These are phyloP conservation scores for Candida awuae DNA, from an alignment of 805 yeast genomes.

Conservation along the genomic window DNA sequence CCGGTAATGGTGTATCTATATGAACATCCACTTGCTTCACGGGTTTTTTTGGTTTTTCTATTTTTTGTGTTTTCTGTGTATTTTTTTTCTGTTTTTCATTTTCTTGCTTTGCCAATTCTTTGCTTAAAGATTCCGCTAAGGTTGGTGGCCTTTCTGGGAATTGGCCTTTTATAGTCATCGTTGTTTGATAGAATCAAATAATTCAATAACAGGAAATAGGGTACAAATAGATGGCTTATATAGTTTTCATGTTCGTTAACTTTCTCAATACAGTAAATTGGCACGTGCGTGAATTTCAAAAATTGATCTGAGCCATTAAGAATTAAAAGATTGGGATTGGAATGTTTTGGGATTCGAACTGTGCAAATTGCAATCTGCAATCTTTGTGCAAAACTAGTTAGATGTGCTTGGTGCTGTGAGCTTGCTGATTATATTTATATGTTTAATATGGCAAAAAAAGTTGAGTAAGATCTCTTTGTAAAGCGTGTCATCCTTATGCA, in stretches of 20 bases:
- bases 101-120: constrained; percentile 6
- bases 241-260: too few species aligned
- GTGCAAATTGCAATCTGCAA: too few species aligned
- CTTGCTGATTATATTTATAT: too few species aligned
- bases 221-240: too few species aligned
- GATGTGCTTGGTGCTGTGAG: too few species aligned
- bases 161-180: constrained; percentile 12
- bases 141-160: constrained; percentile 17
- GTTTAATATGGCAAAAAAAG: too few species aligned
- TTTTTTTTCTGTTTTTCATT: background rate
- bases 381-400: too few species aligned
- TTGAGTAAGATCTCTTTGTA: constrained; percentile 96
- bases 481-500: constrained; percentile 99
- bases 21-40: constrained; percentile 8
- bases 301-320: too few species aligned
- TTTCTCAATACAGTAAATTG: too few species aligned
- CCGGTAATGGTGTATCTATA: constrained; percentile 39
- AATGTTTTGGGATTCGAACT: too few species aligned
- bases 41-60: background rate
- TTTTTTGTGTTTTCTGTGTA: background rate
- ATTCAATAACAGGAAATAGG: background rate
- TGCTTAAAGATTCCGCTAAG: constrained; percentile 10
- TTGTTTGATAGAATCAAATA: background rate
- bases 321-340: too few species aligned
- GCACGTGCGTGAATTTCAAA: too few species aligned